These are phyloP conservation scores for Xylariaceae sp. DNA, from an alignment of 2,329 filamentous ascomycete genomes.

Conservation along the genomic window DNA sequence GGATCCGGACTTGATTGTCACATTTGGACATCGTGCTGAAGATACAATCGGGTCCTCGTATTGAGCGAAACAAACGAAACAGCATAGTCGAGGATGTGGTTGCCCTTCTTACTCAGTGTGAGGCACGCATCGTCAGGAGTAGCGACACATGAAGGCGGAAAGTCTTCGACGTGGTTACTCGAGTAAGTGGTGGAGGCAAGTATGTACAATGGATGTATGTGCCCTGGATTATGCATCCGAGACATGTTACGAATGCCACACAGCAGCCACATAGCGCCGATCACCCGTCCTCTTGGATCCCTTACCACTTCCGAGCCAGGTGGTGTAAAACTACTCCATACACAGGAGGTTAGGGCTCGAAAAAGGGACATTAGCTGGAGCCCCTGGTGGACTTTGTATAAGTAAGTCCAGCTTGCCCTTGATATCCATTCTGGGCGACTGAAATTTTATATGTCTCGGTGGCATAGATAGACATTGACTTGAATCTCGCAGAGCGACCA, in stretches of 20 bases:
- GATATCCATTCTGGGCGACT: background rate
- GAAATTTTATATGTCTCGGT: conserved; percentile 14
- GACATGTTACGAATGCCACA: conserved; percentile 9
- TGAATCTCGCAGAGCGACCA: background rate
- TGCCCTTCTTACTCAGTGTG: background rate
- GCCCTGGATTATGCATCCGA: conserved; percentile 8
- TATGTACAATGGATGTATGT: background rate
- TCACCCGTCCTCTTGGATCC: conserved; percentile 14
- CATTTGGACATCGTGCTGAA: background rate
- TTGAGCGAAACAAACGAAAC: conserved; percentile 3
- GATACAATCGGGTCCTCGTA: background rate
- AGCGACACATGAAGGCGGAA: conserved; percentile 1
- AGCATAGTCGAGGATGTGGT: background rate
- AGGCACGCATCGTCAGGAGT: background rate
- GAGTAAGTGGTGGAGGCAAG: background rate
- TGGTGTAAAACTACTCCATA: background rate
- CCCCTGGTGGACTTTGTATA: background rate
- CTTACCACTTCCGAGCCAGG: background rate
- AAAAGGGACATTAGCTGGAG: background rate
- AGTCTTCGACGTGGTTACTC: background rate
- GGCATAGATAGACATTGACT: conserved; percentile 11
- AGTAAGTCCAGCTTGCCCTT: background rate
- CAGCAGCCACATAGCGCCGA: conserved; percentile 16
- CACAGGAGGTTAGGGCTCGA: background rate
- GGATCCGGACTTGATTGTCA: background rate